Evolutionary conservation across 225 moss, liverwort and hornwort species (phyloP).

Genomic region (Physcomitrium patens): DNA sequence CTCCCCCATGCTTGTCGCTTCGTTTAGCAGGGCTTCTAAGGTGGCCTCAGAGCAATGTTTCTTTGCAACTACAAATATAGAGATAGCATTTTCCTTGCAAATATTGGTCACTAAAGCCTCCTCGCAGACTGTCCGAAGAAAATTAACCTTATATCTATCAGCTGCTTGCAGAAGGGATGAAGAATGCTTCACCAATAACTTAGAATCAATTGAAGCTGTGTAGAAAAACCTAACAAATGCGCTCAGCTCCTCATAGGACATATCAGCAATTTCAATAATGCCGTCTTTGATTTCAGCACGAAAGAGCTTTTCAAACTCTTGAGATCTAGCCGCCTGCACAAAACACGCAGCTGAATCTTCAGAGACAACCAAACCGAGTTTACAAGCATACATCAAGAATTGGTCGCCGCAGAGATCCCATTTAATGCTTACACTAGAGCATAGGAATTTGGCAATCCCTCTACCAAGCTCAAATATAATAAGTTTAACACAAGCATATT

Average conservation of each 20-base stretch:
- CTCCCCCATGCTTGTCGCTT: slow-evolving; percentile 40
- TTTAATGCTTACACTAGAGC: background rate
- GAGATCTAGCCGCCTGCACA: slow-evolving; percentile 41
- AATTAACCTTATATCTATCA: slow-evolving; percentile 42
- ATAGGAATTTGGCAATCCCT: background rate
- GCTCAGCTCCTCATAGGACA: slow-evolving; percentile 38
- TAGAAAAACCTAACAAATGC: slow-evolving; percentile 40
- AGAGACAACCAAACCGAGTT: background rate
- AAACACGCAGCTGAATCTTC: background rate
- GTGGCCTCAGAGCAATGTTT: slow-evolving; percentile 43
- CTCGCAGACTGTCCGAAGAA: slow-evolving; percentile 42
- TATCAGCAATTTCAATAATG: slow-evolving; percentile 30
- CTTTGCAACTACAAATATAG: slow-evolving; percentile 38
- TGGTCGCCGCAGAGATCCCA: slow-evolving; percentile 1
- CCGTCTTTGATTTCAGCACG: slow-evolving; percentile 28
- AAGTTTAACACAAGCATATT: background rate
- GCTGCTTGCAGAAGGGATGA: slow-evolving; percentile 40
- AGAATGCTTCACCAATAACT: slow-evolving; percentile 34
- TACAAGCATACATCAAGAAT: slow-evolving; percentile 2
- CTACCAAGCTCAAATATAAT: background rate
- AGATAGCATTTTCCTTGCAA: slow-evolving; percentile 43
- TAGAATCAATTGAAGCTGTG: slow-evolving; percentile 35
- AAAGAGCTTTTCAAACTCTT: slow-evolving; percentile 37
- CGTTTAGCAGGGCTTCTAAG: slow-evolving; percentile 36
- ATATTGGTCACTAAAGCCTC: slow-evolving; percentile 39